Percentiles rank a stretch among this genome's conserved stretches.
Evolutionary conservation across 1,139 yeast genomes (phyloP).

Genomic region (Sporopachydermia cereana): DNA sequence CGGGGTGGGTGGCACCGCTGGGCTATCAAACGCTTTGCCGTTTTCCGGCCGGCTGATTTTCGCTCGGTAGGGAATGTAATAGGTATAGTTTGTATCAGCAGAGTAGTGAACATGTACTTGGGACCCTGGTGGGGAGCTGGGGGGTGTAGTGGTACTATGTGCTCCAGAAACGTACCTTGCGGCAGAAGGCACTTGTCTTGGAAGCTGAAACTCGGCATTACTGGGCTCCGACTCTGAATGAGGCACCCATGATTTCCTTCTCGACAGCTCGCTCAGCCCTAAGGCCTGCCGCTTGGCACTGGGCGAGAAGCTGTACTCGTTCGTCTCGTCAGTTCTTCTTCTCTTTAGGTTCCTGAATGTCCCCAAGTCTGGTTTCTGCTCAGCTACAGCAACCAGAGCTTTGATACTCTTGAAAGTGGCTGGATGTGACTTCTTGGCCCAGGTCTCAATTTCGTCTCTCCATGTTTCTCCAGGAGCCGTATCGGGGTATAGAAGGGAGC

Average conservation of each 20-base stretch:
- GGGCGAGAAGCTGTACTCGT: slow-evolving; percentile 1
- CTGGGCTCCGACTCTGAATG: neutral
- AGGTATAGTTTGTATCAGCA: slow-evolving; percentile 1
- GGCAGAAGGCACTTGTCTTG: too few relatives aligned
- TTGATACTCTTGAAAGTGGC: slow-evolving; percentile 6
- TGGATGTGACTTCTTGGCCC: slow-evolving; percentile 20
- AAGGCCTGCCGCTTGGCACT: slow-evolving; percentile 3
- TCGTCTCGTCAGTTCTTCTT: slow-evolving; percentile 1
- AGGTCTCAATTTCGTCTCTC: slow-evolving; percentile 27
- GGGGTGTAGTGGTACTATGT: neutral
- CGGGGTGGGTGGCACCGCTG: neutral
- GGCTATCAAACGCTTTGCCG: neutral
- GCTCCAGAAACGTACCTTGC: neutral
- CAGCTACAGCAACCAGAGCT: neutral
- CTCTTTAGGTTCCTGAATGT: slow-evolving; percentile 1
- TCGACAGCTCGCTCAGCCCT: neutral
- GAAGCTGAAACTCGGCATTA: neutral
- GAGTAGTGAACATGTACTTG: neutral
- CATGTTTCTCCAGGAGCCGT: slow-evolving; percentile 27
- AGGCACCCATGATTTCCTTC: slow-evolving; percentile 2
- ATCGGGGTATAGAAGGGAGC: slow-evolving; percentile 26
- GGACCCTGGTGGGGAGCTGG: neutral
- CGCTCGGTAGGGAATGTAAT: slow-evolving; percentile 3
- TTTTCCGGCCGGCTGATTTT: neutral
- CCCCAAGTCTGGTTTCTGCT: neutral